phyloP scores from a whole-genome alignment of 495 filamentous ascomycete genomes.

The Xylaria venustula region DNA sequence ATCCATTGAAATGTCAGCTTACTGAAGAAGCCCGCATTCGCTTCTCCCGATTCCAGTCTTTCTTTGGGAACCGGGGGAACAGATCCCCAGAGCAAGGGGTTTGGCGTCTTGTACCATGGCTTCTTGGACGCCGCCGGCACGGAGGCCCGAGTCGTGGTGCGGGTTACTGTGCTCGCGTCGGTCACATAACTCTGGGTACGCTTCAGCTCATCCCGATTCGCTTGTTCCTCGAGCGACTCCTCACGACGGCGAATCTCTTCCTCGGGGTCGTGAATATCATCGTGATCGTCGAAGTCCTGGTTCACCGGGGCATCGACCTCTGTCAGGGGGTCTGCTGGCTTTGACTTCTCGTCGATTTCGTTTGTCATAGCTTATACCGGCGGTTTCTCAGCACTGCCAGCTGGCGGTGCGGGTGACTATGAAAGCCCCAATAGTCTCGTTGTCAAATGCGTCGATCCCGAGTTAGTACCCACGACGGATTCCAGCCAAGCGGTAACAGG shows the following conservation, averaged over 20 bases:
- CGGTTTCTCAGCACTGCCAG: background rate
- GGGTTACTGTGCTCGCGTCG: constrained; percentile 40
- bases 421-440: background rate
- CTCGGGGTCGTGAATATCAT: constrained; percentile 20
- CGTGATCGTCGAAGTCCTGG: background rate
- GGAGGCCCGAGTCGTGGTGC: constrained; percentile 24
- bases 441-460: too few relatives aligned
- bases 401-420: background rate
- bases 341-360: constrained; percentile 27
- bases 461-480: too few relatives aligned
- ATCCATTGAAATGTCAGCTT: constrained; percentile 67
- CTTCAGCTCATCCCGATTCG: constrained; percentile 32
- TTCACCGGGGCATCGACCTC: constrained; percentile 7
- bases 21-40: constrained; percentile 59
- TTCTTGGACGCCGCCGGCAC: constrained; percentile 35
- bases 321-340: constrained; percentile 20
- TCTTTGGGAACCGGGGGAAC: constrained; percentile 61
- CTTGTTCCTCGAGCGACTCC: constrained; percentile 24
- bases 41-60: constrained; percentile 54
- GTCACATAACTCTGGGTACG: constrained; percentile 46
- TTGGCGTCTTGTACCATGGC: constrained; percentile 60
- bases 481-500: too few relatives aligned
- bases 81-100: constrained; percentile 61
- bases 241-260: constrained; percentile 27
- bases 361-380: constrained; percentile 24